Evolutionary conservation across 331 rosid species (phyloP), one percentile per base, ranked within the genome.

Genomic region (Stylosanthes scabra): DNA sequence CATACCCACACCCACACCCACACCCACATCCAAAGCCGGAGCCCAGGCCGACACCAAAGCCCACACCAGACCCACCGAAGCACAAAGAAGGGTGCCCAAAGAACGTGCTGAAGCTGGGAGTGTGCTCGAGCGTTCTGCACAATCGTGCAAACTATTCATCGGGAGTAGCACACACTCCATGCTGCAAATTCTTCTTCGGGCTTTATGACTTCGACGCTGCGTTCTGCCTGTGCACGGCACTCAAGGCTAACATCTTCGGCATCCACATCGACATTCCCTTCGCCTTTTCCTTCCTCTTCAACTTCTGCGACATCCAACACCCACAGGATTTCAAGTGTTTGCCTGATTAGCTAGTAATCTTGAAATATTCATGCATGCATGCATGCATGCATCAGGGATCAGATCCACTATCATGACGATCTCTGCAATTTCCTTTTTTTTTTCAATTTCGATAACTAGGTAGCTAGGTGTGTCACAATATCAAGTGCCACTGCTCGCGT

Each of bases 171-270:
- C 81, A 65, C 2, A 34, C 71, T 2, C 89, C 85, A 10, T 91
- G 93, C 81, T 91, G 97, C 82, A 2, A 68, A 2, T 86, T 89
- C 50, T 64, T 89, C 70, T 75, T 81, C 40, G 96, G 95, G 39
- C 82, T 91, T 9, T 81, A 47, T 9, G 86, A 86, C 55, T 74
- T 82, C 14, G 93, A 89, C 15, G 91, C 89, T 3, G 93, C 93
- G 1, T 3, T 81, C 4, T 91, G 97, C 70, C 85, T 91, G 25
- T 89, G 97, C 87, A 89, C 91, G 7, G 97, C 81, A 11, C 47
- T 89, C 11, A 80, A 45, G 54, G 91, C 86, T 12, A 89, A 67
- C 68, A 72, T 91, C 70, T 8, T 82, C 29, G 93, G 93, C 13
- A 50, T 89, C 37, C 66, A 84, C 40, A 63, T 85, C 64, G 77